These are phyloP conservation scores for Beauveria sp. DNA, from an alignment of 2,329 filamentous ascomycete species.

Conservation along the genomic window DNA sequence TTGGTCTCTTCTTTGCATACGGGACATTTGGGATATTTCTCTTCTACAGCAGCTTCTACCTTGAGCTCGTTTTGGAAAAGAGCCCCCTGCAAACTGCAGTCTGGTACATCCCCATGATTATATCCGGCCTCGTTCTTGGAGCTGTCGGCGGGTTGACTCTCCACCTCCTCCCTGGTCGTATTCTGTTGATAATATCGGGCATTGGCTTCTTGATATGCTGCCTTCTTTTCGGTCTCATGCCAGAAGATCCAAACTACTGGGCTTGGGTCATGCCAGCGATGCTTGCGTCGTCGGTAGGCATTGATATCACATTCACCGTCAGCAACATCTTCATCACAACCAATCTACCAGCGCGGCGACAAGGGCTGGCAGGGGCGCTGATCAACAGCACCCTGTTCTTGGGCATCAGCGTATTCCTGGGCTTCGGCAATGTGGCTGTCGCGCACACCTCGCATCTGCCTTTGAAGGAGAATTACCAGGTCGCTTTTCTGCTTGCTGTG, in stretches of 20 bases:
- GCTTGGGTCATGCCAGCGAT: constrained; percentile 55
- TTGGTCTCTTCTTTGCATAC: constrained; percentile 42
- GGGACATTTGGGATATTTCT: constrained; percentile 56
- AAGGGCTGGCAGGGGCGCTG: constrained; percentile 58
- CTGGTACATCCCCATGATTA: constrained; percentile 51
- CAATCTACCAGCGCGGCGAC: constrained; percentile 46
- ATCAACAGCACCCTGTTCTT: constrained; percentile 56
- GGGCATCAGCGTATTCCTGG: constrained; percentile 53
- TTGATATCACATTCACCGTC: constrained; percentile 60
- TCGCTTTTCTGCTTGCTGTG: constrained; percentile 53
- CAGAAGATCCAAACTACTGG: constrained; percentile 50
- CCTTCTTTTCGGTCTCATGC: constrained; percentile 50
- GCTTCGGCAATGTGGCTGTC: constrained; percentile 33
- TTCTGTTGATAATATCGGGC: constrained; percentile 45
- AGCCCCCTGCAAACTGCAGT: constrained; percentile 46
- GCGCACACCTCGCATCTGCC: constrained; percentile 46
- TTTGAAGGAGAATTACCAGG: constrained; percentile 45
- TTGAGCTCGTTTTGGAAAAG: constrained; percentile 44
- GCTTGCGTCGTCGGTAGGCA: constrained; percentile 53
- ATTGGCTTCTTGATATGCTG: constrained; percentile 42
- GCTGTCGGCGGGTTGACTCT: constrained; percentile 46
- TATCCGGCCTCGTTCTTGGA: constrained; percentile 51
- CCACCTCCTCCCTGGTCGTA: constrained; percentile 45
- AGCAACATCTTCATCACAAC: constrained; percentile 63
- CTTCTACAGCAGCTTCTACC: constrained; percentile 58